Base-by-base conservation (phyloP, 2,329 filamentous ascomycete species). In the Calonectria fujianensis region DNA sequence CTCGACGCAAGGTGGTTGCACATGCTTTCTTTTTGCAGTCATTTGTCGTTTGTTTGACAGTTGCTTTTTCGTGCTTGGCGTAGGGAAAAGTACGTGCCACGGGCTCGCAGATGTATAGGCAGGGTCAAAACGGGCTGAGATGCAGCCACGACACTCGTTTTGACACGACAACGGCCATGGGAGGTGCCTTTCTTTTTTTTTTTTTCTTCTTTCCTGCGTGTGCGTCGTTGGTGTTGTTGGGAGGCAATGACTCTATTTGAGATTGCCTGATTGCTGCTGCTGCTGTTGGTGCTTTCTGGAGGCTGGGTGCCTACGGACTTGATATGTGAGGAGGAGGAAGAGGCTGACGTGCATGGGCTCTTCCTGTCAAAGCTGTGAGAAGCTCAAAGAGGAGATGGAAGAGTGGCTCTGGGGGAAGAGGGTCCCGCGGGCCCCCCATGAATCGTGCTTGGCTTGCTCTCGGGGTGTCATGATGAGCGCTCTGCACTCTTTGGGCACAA, bases 301-400 rank as follows among this genome's bases (percentile, higher is more conserved):
- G 18, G 35, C 29, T 41, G 51, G 66, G 27, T 67, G 67, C 67
- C 57, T 52, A 70, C 24, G 68, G 59, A 65, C 52, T 59, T 70
- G 39, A 73, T 69, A 79, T 69, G 61, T 76, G 50, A 67, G 29
- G 37, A 54, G 51, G 9, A 35, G 32, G 13, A 67, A 24, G 16
- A 45, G 54, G 75, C 78, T 81, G 79, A 81, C 78, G 76, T 81
- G 79, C 79, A 81, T 81, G 73, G 75, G 70, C 63, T 32, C 24
- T 39, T 61, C 57, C 41, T n/a, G 68, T 66, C 54, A 29, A 65
- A 77, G 52, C 64, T 76, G 72, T 45, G 48, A 64, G 77, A 77
- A 72, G 69, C 72, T 76, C 68, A 79, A 78, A 76, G 50, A 72
- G 73, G 78, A 72, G 69, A 74, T 75, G 69, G 18, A 69, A 63